Base-by-base conservation (phyloP, 192 early-diverging fungal species). In the Backusella luteola region DNA sequence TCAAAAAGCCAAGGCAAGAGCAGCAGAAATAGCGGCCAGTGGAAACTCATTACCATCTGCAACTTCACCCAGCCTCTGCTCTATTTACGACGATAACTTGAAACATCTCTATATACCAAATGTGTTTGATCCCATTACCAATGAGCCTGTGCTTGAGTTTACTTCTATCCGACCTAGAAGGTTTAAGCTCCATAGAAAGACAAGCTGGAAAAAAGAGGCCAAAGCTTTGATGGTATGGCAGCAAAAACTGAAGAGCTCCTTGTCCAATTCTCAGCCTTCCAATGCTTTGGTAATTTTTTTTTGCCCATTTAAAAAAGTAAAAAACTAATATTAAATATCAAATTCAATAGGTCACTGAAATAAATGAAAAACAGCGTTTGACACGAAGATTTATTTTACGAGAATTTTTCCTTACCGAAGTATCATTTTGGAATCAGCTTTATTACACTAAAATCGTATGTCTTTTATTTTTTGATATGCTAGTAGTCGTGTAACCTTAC, bases 361-460 rank as follows among this genome's bases (percentile, higher is more conserved):
- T 70, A 38, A 26, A 29, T 21, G 67, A 76, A 19, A 69, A 59
- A 11, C 36, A 71, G 38, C 32, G 21, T 4, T 34, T 76, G 36
- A 80, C 74, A 34, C 38, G 78, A 44, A 39, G 49, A 15, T 80
- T 80, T 36, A 76, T 80, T 42, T 59, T 80, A 17, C 53, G 69
- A 34, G 78, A 80, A 29, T 72, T 80, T 38, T 80, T 76, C 21
- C 34, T 69, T 14, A 80, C 78, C 1, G 78, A 80, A 72, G 74
- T 76, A 6, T 71, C 78, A 21, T 80, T 76, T 67, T 71, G 85
- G 73, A 82, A 85, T 71, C 85, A 85, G 71, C 59, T 87, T 79
- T 78, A 80, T 34, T 82, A 76, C 26, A 73, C 74, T 15, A 80
- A 80, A 67, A 69, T 75, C 17, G 78, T 80, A 80, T 21, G 74